These are phyloP conservation scores for Cercospora sp. DNA, from an alignment of 2,329 filamentous ascomycete genomes.

Conservation along the genomic window DNA sequence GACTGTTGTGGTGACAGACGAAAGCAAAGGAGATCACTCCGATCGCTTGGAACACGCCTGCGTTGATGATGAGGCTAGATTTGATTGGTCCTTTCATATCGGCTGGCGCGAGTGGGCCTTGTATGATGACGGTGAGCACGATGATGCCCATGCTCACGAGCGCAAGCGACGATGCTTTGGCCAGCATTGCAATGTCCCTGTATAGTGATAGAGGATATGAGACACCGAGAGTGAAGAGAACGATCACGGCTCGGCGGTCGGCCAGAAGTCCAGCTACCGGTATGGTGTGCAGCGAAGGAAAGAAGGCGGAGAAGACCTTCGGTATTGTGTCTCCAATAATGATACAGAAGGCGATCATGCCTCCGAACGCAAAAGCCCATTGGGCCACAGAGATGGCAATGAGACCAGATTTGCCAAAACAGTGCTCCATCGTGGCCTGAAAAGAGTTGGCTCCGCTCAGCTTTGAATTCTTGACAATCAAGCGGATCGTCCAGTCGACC, in stretches of 20 bases:
- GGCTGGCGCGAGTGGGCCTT: conserved; percentile 72
- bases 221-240: conserved; percentile 80
- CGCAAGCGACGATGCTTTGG: conserved; percentile 91
- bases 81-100: conserved; percentile 71
- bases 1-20: conserved; percentile 87
- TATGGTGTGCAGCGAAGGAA: conserved; percentile 70
- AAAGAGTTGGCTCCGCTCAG: conserved; percentile 91
- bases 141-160: conserved; percentile 92
- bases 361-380: conserved; percentile 98
- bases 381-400: conserved; percentile 90
- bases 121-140: conserved; percentile 79
- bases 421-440: conserved; percentile 92
- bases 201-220: conserved; percentile 93
- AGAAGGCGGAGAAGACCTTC: conserved; percentile 79
- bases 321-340: conserved; percentile 97
- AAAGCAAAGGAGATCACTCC: conserved; percentile 95
- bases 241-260: conserved; percentile 78
- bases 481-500: conserved; percentile 94
- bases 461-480: conserved; percentile 98
- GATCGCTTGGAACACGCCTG: conserved; percentile 90
- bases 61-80: conserved; percentile 73
- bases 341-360: conserved; percentile 97
- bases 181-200: conserved; percentile 94
- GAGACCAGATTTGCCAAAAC: conserved; percentile 83
- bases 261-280: conserved; percentile 80